phyloP scores from a whole-genome alignment of 768 basidiomycete genomes.

The Leccinum barrowsii region DNA sequence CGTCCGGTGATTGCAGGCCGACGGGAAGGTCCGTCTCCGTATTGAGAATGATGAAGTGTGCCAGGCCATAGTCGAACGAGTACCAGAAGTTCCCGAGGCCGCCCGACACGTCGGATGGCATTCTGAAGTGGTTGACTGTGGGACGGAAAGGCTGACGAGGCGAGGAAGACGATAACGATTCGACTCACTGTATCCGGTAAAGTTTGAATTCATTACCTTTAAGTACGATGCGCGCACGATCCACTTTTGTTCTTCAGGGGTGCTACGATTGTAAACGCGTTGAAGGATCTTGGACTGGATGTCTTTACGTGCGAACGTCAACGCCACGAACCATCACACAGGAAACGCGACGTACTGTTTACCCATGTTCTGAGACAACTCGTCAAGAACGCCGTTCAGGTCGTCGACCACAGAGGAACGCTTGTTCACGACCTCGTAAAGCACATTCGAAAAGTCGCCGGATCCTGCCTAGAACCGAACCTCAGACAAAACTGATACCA shows the following conservation, averaged over 20 bases:
- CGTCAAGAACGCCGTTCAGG: slow-evolving; percentile 77
- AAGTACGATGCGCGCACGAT: slow-evolving; percentile 89
- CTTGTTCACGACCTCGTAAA: slow-evolving; percentile 83
- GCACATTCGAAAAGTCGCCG: slow-evolving; percentile 85
- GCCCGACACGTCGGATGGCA: slow-evolving; percentile 26
- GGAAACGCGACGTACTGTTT: slow-evolving; percentile 54
- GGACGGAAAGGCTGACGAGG: not conserved
- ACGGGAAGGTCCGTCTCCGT: slow-evolving; percentile 25
- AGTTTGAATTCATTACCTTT: slow-evolving; percentile 59
- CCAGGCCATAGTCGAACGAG: slow-evolving; percentile 30
- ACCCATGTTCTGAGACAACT: slow-evolving; percentile 66
- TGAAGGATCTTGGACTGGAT: slow-evolving; percentile 72
- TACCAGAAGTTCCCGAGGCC: slow-evolving; percentile 30
- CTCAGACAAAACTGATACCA: not conserved
- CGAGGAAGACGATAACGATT: not conserved
- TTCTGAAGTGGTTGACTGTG: slow-evolving; percentile 26
- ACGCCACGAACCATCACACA: not conserved
- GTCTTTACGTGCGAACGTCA: slow-evolving; percentile 47
- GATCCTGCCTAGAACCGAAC: slow-evolving; percentile 51
- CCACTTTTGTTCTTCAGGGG: slow-evolving; percentile 91
- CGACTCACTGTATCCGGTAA: slow-evolving; percentile 28
- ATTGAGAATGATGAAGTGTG: slow-evolving; percentile 25
- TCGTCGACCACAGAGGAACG: slow-evolving; percentile 79
- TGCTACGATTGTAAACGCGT: slow-evolving; percentile 72
- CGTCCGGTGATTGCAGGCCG: slow-evolving; percentile 25